Percentiles rank a stretch among this genome's conserved stretches.
Evolutionary conservation across 2,329 filamentous ascomycete species (phyloP).

Genomic region (Fusarium sp.): DNA sequence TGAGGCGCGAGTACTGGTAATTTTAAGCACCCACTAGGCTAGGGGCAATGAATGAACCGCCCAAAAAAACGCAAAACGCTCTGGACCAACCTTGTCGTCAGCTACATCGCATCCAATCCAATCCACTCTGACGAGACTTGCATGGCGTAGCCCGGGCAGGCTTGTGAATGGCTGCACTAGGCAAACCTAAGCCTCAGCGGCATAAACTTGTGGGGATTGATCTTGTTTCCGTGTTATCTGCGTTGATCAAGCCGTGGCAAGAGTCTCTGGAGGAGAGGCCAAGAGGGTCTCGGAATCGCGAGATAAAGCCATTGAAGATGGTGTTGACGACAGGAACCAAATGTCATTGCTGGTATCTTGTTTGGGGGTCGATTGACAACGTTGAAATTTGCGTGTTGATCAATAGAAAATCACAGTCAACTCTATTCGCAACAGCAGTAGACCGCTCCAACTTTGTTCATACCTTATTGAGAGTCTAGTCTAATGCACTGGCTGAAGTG

Average conservation of each 20-base stretch:
- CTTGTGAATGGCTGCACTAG: conserved; percentile 22
- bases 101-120: conserved; percentile 27
- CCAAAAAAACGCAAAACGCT: conserved; percentile 26
- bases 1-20: background rate
- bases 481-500: conserved; percentile 9
- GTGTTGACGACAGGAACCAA: background rate
- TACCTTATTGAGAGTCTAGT: conserved; percentile 16
- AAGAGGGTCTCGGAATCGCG: background rate
- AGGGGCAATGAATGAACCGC: background rate
- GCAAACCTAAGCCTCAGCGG: conserved; percentile 14
- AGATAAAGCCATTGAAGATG: background rate
- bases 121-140: conserved; percentile 13
- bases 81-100: conserved; percentile 30
- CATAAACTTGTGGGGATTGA: conserved; percentile 9
- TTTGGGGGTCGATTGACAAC: background rate
- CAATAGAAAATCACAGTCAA: conserved; percentile 7
- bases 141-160: conserved; percentile 21
- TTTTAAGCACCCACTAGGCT: conserved; percentile 18
- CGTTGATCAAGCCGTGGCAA: conserved; percentile 3
- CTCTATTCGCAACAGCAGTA: conserved; percentile 15
- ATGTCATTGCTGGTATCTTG: background rate
- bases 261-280: background rate
- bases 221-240: conserved; percentile 39
- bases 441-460: conserved; percentile 24
- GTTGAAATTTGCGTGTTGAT: background rate